A percentile compares a stretch with the other conserved stretches of the same genome.
These are phyloP conservation scores for Phycomyces nitens DNA, from an alignment of 192 early-diverging fungal species.

Conservation along the genomic window DNA sequence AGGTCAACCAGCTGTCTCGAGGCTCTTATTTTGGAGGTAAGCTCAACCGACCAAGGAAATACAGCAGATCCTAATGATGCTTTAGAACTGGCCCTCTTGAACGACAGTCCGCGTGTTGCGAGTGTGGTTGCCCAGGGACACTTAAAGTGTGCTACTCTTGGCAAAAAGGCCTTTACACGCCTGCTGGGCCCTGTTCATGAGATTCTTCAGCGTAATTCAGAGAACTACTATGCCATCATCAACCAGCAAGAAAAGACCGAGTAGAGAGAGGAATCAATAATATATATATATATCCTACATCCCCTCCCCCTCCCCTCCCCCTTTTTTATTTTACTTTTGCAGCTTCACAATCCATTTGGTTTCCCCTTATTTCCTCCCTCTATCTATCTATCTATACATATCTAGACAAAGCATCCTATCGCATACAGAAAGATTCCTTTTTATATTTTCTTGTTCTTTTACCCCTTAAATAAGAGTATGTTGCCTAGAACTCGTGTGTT, in stretches of 20 bases:
- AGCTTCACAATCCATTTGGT: neutral
- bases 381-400: slow-evolving; percentile 5
- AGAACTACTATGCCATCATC: slow-evolving; percentile 74
- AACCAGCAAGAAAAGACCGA: slow-evolving; percentile 15
- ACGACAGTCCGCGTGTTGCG: slow-evolving; percentile 88
- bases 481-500: too few relatives aligned
- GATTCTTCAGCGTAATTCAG: slow-evolving; percentile 92
- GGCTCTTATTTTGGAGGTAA: slow-evolving; percentile 97
- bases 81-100: slow-evolving; percentile 92
- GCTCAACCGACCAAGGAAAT: too few relatives aligned
- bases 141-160: slow-evolving; percentile 93
- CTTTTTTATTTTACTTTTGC: neutral
- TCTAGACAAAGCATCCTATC: slow-evolving; percentile 1
- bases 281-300: neutral
- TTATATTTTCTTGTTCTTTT: neutral
- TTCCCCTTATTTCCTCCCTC: neutral
- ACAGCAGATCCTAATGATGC: too few relatives aligned
- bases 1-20: slow-evolving; percentile 65
- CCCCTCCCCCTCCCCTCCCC: neutral
- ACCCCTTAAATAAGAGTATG: neutral
- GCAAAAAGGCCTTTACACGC: slow-evolving; percentile 93
- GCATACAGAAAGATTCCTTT: neutral
- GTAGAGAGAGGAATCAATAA: neutral
- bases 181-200: slow-evolving; percentile 93
- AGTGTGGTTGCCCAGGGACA: slow-evolving; percentile 83